phyloP scores from a whole-genome alignment of 2,329 filamentous ascomycete genomes.

The Botrytis fabae region DNA sequence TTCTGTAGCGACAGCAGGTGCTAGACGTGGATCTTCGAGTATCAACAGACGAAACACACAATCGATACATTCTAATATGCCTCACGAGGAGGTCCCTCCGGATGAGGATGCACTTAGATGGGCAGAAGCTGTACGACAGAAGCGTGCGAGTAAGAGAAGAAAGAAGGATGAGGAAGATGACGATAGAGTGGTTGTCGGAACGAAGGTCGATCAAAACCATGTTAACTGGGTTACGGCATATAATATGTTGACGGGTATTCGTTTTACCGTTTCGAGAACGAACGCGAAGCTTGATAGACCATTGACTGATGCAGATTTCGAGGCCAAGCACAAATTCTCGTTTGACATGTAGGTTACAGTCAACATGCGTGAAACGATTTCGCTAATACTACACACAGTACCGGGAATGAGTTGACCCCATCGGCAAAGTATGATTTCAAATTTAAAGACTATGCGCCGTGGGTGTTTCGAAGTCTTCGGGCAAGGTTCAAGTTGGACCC shows the following conservation, averaged over 20 bases:
- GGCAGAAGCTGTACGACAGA: slow-evolving; percentile 91
- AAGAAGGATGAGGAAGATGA: slow-evolving; percentile 86
- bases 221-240: slow-evolving; percentile 98
- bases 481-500: slow-evolving; percentile 88
- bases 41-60: slow-evolving; percentile 78
- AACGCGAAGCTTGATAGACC: slow-evolving; percentile 95
- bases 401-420: slow-evolving; percentile 93
- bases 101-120: slow-evolving; percentile 91
- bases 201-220: slow-evolving; percentile 95
- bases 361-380: slow-evolving; percentile 8
- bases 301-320: slow-evolving; percentile 87
- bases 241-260: slow-evolving; percentile 99
- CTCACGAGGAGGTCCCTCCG: slow-evolving; percentile 77
- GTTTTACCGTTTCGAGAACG: slow-evolving; percentile 91
- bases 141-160: slow-evolving; percentile 82
- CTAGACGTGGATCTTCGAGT: slow-evolving; percentile 78
- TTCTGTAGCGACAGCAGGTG: slow-evolving; percentile 50
- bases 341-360: slow-evolving; percentile 83
- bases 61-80: slow-evolving; percentile 80
- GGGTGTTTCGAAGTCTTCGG: slow-evolving; percentile 94
- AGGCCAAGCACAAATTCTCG: slow-evolving; percentile 93
- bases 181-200: slow-evolving; percentile 91
- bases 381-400: slow-evolving; percentile 56
- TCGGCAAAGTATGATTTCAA: slow-evolving; percentile 99
- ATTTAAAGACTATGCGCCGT: slow-evolving; percentile 99